phyloP scores from a whole-genome alignment of 225 moss, liverwort and hornwort genomes.

The Sphagnum tenellum region DNA sequence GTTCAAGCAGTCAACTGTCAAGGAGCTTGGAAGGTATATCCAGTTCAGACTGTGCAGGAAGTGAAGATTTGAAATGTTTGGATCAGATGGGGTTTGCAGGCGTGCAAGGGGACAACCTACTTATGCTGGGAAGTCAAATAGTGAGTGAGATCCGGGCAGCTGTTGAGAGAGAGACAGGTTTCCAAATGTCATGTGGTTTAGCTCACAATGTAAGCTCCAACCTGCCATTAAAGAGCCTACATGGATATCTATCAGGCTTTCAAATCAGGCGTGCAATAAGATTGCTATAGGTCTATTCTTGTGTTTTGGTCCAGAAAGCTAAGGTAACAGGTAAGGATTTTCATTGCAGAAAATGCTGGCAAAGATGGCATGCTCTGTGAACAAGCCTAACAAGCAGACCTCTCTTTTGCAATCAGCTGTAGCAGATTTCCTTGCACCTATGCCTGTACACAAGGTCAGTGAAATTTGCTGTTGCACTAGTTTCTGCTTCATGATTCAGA shows the following conservation, averaged over 20 bases:
- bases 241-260: background rate
- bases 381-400: slow-evolving; percentile 61
- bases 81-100: slow-evolving; percentile 2
- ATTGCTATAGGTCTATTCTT: no score
- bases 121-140: slow-evolving; percentile 47
- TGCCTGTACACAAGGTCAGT: slow-evolving; percentile 40
- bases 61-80: no score
- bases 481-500: background rate
- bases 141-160: slow-evolving; percentile 47
- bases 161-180: slow-evolving; percentile 49
- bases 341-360: slow-evolving; percentile 57
- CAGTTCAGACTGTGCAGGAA: no score
- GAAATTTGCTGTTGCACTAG: background rate
- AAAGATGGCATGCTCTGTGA: slow-evolving; percentile 54
- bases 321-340: no score
- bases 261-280: background rate
- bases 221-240: background rate
- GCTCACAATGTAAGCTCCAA: slow-evolving; percentile 38
- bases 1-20: slow-evolving; percentile 6
- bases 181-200: slow-evolving; percentile 50
- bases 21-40: no score
- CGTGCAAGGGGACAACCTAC: slow-evolving; percentile 15
- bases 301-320: no score
- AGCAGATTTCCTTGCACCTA: slow-evolving; percentile 26
- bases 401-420: slow-evolving; percentile 40